Base-by-base conservation (phyloP, 2,329 filamentous ascomycete species). In the Diplodia corticola region DNA sequence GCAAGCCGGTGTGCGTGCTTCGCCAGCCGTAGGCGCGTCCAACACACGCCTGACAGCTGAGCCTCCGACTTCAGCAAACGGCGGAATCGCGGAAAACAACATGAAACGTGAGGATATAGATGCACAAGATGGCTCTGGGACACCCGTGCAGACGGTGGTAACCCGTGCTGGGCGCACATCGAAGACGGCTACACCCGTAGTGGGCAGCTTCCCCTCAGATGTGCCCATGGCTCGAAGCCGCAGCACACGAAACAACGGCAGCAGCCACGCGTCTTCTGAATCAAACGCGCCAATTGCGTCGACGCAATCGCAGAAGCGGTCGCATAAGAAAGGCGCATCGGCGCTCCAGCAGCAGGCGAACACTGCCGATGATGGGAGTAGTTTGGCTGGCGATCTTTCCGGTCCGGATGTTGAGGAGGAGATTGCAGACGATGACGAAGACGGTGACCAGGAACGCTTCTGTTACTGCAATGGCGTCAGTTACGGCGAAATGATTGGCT, bases 401-500 rank as follows among this genome's bases (percentile, higher is more conserved):
- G 51, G 74, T 71, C 22, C 66, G 70, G 28, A 76, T 75, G 49
- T 64, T 71, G 26, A 66, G 65, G 71, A 71, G 22, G 76, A 73
- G 48, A 74, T 74, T 13, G 77, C 79, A 17, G 79, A 80, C 37
- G 68, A 69, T 15, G 48, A 68, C 17, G 67, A 68, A 12, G 77
- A 77, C 59, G 77, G 71, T 26, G 72, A 87, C 72, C 85, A 87
- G 68, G 85, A 85, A 68, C 84, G 86, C 48, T 89, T 89, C 73
- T 89, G 87, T 76, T 88, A 87, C 69, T 89, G 87, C 72, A 86
- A 86, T 59, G 85, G 85, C 69, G 86, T 88, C 44, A 86, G 83
- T 69, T 88, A 88, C 72, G 87, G 87, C 20, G 85, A 88, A 72
- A 89, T 89, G 87, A 85, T 89, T 48, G 87, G 86, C 13, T 89